Percentiles rank a stretch among this genome's conserved stretches.
phyloP scores from a whole-genome alignment of 2,329 filamentous ascomycete species.

The Aspergillus sp. region DNA sequence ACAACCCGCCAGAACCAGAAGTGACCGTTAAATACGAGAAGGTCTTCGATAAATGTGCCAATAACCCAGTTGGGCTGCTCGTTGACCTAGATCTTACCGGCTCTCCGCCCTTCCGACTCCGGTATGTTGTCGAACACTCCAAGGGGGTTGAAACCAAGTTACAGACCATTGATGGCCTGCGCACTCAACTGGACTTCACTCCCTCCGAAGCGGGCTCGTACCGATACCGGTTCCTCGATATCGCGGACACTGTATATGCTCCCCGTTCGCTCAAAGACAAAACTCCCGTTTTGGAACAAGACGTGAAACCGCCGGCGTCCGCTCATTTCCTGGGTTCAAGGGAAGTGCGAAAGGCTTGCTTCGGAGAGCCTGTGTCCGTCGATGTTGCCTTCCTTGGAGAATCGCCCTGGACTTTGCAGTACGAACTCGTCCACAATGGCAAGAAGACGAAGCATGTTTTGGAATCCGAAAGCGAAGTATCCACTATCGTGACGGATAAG shows the following conservation, averaged over 20 bases:
- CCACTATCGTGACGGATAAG: slow-evolving; percentile 71
- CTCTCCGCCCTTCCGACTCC: slow-evolving; percentile 83
- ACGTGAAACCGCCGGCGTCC: slow-evolving; percentile 88
- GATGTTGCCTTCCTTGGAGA: slow-evolving; percentile 77
- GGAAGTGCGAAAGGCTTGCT: slow-evolving; percentile 64
- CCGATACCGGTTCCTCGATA: slow-evolving; percentile 76
- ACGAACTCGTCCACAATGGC: slow-evolving; percentile 87
- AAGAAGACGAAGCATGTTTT: slow-evolving; percentile 70
- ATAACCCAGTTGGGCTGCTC: slow-evolving; percentile 84
- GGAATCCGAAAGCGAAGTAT: slow-evolving; percentile 60
- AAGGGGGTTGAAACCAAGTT: slow-evolving; percentile 55
- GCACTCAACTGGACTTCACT: slow-evolving; percentile 79
- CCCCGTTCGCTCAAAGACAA: slow-evolving; percentile 60
- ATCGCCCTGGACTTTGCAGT: slow-evolving; percentile 83
- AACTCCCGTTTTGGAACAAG: slow-evolving; percentile 71
- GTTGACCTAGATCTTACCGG: slow-evolving; percentile 88
- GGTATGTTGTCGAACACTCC: slow-evolving; percentile 67
- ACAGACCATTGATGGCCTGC: slow-evolving; percentile 64
- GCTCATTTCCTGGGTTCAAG: slow-evolving; percentile 63
- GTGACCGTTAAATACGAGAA: slow-evolving; percentile 71
- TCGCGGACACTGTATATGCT: slow-evolving; percentile 80
- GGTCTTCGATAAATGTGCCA: slow-evolving; percentile 91
- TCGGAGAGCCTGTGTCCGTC: slow-evolving; percentile 75
- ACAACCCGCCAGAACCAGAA: slow-evolving; percentile 86
- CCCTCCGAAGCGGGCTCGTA: slow-evolving; percentile 80